Conservation (phyloP, 768 basidiomycete species). For the Leccinum boreale region DNA sequence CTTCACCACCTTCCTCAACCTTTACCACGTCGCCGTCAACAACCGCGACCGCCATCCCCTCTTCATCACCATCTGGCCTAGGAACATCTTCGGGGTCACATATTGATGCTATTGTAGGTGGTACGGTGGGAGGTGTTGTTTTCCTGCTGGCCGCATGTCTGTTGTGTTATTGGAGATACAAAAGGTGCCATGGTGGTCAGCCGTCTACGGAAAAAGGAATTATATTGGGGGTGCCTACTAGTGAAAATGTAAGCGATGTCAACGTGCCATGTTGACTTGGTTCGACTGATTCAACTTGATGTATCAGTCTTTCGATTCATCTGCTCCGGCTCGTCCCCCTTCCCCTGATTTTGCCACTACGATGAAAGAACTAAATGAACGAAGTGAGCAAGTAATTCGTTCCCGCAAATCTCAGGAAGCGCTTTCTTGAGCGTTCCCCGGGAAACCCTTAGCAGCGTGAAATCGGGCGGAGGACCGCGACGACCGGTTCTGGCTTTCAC, state of each 20-base stretch:
- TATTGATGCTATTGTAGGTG: constrained; percentile 8
- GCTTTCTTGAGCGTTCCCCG: not conserved
- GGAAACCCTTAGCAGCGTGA: not conserved
- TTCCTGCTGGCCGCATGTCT: not conserved
- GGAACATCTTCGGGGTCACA: not conserved
- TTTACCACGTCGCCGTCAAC: not conserved
- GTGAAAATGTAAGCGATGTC: not conserved
- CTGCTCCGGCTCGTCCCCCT: not conserved
- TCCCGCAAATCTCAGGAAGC: not conserved
- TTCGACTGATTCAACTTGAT: not conserved
- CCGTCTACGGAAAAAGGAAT: not conserved
- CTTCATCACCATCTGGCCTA: not conserved
- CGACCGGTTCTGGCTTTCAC: no score
- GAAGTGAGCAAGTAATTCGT: not conserved
- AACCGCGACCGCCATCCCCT: not conserved
- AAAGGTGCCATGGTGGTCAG: not conserved
- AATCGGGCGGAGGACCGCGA: not conserved
- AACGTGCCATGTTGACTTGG: not conserved
- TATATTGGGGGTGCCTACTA: not conserved
- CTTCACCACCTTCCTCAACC: no score
- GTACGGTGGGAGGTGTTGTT: not conserved
- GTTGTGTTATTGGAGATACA: not conserved
- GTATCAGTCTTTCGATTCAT: not conserved
- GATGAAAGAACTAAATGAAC: not conserved
- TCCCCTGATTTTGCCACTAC: not conserved